These are phyloP conservation scores for Acanthamoeba triangularis DNA, from an alignment of 208 protist genomes.

Conservation along the genomic window DNA sequence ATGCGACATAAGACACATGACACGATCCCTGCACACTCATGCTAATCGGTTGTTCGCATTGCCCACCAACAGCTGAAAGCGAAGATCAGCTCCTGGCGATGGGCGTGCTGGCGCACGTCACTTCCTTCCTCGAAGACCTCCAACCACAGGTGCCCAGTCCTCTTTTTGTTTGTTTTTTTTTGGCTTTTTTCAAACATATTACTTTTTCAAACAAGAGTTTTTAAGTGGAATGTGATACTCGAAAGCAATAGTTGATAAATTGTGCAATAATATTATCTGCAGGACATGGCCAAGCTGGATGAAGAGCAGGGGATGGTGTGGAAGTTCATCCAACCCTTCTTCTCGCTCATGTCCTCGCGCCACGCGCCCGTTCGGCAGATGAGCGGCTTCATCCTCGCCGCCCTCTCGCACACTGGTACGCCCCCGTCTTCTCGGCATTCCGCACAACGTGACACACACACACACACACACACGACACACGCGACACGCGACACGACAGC, in stretches of 20 bases:
- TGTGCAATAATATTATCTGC: background rate
- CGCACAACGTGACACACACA: background rate
- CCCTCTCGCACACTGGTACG: background rate
- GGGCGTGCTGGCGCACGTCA: background rate
- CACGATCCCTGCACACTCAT: background rate
- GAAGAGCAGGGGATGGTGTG: background rate
- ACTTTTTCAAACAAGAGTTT: too few relatives aligned
- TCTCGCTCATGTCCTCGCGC: background rate
- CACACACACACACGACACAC: background rate
- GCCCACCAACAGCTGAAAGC: background rate
- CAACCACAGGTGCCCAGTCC: background rate
- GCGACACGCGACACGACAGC: background rate
- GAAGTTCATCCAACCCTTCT: conserved; percentile 22
- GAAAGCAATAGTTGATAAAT: too few relatives aligned
- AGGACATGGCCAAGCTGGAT: conserved; percentile 8
- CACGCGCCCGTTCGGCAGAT: background rate
- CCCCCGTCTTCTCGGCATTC: background rate
- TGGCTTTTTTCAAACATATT: too few relatives aligned
- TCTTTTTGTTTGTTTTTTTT: background rate
- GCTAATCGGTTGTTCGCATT: too few relatives aligned
- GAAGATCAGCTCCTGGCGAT: background rate
- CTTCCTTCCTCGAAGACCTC: background rate
- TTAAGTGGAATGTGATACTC: too few relatives aligned
- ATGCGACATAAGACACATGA: background rate
- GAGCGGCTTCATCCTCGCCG: conserved; percentile 2